phyloP scores from a whole-genome alignment of 2,329 filamentous ascomycete genomes.

The Aspergillus floridensis region DNA sequence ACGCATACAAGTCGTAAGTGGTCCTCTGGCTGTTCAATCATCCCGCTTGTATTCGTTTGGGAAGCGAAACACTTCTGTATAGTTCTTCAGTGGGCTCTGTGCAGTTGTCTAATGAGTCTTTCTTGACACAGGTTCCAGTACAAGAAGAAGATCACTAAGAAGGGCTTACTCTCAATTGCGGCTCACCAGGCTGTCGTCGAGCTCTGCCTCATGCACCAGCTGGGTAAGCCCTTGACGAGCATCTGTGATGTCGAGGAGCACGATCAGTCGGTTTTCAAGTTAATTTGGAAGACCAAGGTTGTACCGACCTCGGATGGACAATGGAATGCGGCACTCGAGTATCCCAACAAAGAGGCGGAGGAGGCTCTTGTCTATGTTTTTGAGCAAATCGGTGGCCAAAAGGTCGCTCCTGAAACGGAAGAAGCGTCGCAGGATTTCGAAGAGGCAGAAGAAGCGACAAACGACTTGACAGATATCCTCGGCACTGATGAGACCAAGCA shows the following conservation, averaged over 20 bases:
- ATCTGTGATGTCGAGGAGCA: slow-evolving; percentile 35
- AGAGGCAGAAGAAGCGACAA: not conserved
- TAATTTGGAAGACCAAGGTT: slow-evolving; percentile 35
- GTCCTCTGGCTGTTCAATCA: slow-evolving; percentile 7
- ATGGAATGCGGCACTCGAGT: slow-evolving; percentile 31
- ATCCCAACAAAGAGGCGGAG: slow-evolving; percentile 31
- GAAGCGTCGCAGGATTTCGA: slow-evolving; percentile 12
- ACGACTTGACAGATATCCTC: not conserved
- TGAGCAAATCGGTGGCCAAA: slow-evolving; percentile 30
- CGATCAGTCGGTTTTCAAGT: slow-evolving; percentile 28
- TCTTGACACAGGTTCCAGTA: slow-evolving; percentile 35
- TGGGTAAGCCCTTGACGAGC: slow-evolving; percentile 37
- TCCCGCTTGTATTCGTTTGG: slow-evolving; percentile 14
- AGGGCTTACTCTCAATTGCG: slow-evolving; percentile 38
- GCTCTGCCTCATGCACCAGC: slow-evolving; percentile 49
- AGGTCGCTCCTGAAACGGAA: slow-evolving; percentile 11
- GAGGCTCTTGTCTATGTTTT: slow-evolving; percentile 36
- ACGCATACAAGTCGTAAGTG: slow-evolving; percentile 45
- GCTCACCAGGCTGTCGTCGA: slow-evolving; percentile 59
- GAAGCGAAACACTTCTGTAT: not conserved
- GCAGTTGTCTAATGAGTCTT: slow-evolving; percentile 2
- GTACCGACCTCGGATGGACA: slow-evolving; percentile 21
- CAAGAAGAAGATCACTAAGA: slow-evolving; percentile 33
- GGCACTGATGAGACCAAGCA: slow-evolving; percentile 18
- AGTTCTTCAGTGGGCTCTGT: not conserved